Evolutionary conservation across 176 grass and related monocot genomes (phyloP).

Genomic region (Neostapfia colusana): DNA sequence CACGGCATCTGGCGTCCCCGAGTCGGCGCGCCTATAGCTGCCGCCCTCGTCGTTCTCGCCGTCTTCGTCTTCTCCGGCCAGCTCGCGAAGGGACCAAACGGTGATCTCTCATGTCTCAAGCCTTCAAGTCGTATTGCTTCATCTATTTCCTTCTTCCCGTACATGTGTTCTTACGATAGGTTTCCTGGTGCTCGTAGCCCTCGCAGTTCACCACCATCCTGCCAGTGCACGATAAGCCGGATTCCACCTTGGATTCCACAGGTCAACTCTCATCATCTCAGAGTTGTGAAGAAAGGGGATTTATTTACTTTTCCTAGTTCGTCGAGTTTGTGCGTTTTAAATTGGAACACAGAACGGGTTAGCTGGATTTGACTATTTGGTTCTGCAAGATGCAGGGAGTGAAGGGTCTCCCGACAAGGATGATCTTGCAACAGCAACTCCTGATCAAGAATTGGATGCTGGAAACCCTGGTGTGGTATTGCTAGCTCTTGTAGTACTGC

Average conservation of each 20-base stretch:
- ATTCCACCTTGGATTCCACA: neutral
- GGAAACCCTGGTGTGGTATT: constrained; percentile 26
- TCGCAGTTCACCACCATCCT: constrained; percentile 25
- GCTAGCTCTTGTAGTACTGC: constrained; percentile 1
- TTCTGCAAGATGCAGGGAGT: constrained; percentile 21
- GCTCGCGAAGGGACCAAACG: constrained; percentile 26
- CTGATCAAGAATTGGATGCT: constrained; percentile 8
- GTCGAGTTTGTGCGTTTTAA: neutral
- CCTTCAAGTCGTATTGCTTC: neutral
- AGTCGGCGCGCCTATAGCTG: constrained; percentile 36
- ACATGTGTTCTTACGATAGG: constrained; percentile 19
- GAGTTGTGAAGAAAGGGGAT: neutral
- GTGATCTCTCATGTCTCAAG: constrained; percentile 21
- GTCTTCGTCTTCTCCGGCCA: constrained; percentile 35
- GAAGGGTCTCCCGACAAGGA: constrained; percentile 27
- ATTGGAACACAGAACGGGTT: neutral
- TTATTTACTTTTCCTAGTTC: neutral
- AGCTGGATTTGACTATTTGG: neutral
- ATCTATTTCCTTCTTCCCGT: neutral
- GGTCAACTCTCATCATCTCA: constrained; percentile 19
- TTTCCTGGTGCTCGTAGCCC: constrained; percentile 29
- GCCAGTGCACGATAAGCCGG: neutral
- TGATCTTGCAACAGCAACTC: constrained; percentile 20
- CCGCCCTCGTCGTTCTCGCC: constrained; percentile 21
- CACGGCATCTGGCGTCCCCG: constrained; percentile 44